A percentile compares a stretch with the other conserved stretches of the same genome.
Conservation (phyloP, 139 green algal species). For the Chlorella sp. region DNA sequence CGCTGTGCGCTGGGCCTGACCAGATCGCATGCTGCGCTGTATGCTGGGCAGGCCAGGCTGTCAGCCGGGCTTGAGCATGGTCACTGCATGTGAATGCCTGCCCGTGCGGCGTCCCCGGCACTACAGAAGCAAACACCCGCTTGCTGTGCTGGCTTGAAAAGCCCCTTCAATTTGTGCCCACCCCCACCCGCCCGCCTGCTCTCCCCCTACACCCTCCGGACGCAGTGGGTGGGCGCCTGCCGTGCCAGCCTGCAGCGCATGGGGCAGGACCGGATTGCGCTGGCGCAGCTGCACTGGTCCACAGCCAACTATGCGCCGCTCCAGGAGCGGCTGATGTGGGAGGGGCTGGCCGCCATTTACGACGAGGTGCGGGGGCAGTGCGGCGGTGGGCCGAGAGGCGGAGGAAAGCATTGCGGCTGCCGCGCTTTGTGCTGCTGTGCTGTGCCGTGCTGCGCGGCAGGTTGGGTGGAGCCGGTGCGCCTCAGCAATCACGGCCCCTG, state of each 20-base stretch:
- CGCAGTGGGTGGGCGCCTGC: conserved; percentile 77
- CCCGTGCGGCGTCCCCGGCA: background rate
- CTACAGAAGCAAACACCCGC: background rate
- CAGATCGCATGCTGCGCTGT: no score
- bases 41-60: no score
- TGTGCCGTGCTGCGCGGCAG: no score
- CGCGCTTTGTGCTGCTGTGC: background rate
- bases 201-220: background rate
- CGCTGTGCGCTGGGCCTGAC: no score
- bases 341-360: conserved; percentile 76
- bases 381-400: background rate
- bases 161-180: background rate
- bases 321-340: conserved; percentile 81
- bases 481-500: no score
- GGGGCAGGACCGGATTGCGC: conserved; percentile 69
- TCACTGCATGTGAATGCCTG: background rate
- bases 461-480: no score
- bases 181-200: background rate
- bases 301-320: conserved; percentile 86
- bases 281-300: conserved; percentile 92
- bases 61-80: no score
- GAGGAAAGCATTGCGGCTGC: background rate
- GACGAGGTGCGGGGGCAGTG: conserved; percentile 41
- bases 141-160: background rate
- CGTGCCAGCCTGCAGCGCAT: conserved; percentile 58